phyloP scores from a whole-genome alignment of 495 filamentous ascomycete genomes.

The Podospora pseudopauciseta region DNA sequence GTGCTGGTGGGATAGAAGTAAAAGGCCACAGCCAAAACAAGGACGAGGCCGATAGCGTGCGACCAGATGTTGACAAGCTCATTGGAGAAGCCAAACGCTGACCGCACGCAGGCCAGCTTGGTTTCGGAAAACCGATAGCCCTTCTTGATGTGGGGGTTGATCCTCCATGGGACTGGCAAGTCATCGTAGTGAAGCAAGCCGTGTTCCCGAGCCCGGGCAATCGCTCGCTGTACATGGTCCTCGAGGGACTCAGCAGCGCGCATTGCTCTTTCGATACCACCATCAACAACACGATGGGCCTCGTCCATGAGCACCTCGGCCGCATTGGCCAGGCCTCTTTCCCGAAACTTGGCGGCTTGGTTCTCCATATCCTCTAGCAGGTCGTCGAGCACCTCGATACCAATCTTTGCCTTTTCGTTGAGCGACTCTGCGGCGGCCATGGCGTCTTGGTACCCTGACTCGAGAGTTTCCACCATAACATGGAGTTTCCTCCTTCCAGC shows the following conservation, averaged over 20 bases:
- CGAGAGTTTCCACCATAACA: constrained; percentile 91
- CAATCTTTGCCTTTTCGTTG: constrained; percentile 84
- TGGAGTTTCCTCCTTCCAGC: constrained; percentile 79
- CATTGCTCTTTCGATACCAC: constrained; percentile 74
- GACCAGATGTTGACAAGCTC: constrained; percentile 98
- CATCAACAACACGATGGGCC: constrained; percentile 71
- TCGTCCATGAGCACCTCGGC: constrained; percentile 70
- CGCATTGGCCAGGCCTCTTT: constrained; percentile 58
- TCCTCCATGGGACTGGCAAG: constrained; percentile 84
- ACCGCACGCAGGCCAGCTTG: constrained; percentile 80
- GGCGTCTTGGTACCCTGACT: constrained; percentile 84
- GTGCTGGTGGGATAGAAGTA: constrained; percentile 89
- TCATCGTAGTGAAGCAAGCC: constrained; percentile 86
- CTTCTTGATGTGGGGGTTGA: constrained; percentile 86
- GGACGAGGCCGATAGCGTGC: constrained; percentile 78
- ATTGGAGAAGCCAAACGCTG: constrained; percentile 80
- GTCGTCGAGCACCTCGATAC: constrained; percentile 78
- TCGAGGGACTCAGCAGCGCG: constrained; percentile 71
- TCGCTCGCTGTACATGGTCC: constrained; percentile 76
- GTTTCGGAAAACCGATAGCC: constrained; percentile 93
- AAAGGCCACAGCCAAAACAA: constrained; percentile 87
- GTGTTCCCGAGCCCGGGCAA: constrained; percentile 71
- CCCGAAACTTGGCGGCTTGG: constrained; percentile 62
- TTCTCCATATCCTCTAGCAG: constrained; percentile 80
- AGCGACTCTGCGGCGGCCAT: constrained; percentile 79